Evolutionary conservation across 257 asterid species (phyloP).

Genomic region (Dorcoceras hygrometricum): DNA sequence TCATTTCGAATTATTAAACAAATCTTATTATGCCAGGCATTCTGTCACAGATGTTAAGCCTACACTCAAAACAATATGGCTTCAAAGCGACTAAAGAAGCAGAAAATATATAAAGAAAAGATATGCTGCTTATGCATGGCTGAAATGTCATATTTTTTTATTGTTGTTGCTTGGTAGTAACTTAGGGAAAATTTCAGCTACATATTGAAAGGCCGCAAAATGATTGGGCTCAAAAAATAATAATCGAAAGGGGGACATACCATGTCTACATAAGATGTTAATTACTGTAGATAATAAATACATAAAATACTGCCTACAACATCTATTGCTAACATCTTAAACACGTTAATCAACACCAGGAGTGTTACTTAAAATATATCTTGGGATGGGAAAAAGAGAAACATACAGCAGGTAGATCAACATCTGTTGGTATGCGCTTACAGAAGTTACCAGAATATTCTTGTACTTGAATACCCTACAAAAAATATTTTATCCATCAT

Average conservation of each 20-base stretch:
- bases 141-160: background rate
- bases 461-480: slow-evolving; percentile 97
- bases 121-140: background rate
- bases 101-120: background rate
- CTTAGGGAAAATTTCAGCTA: background rate
- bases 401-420: slow-evolving; percentile 91
- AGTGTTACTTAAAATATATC: background rate
- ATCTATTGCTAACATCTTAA: background rate
- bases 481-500: slow-evolving; percentile 16
- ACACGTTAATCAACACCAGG: slow-evolving; percentile 14
- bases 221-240: background rate
- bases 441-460: slow-evolving; percentile 94
- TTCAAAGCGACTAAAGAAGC: background rate
- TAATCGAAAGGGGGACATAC: slow-evolving; percentile 2
- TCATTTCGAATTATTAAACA: background rate
- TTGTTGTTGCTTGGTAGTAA: slow-evolving; percentile 8
- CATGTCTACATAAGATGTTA: background rate
- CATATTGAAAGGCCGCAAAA: slow-evolving; percentile 2
- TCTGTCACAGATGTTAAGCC: background rate
- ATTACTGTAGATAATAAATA: background rate
- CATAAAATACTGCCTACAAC: background rate
- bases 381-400: slow-evolving; percentile 38
- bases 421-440: slow-evolving; percentile 95
- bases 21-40: slow-evolving; percentile 8
- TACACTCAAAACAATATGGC: background rate